Evolutionary conservation across 371 early-diverging fungal genomes (phyloP).

Genomic region (Mucor indicus): DNA sequence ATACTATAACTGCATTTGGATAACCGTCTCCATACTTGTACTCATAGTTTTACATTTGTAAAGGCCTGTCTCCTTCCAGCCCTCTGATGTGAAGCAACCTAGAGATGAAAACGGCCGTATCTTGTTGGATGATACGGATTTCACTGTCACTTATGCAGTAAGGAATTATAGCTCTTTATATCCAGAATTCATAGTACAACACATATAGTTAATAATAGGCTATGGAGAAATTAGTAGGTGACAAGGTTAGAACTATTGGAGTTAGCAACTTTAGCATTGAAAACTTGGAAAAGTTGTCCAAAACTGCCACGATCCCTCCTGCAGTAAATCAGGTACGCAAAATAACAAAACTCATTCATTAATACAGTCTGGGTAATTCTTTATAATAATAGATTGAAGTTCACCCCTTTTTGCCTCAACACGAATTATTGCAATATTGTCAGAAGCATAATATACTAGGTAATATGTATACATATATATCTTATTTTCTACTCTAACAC

Average conservation of each 20-base stretch:
- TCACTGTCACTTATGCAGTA: slow-evolving; percentile 50
- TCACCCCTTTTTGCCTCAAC: slow-evolving; percentile 85
- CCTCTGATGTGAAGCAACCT: slow-evolving; percentile 15
- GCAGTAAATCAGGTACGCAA: slow-evolving; percentile 59
- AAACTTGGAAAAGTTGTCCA: slow-evolving; percentile 48
- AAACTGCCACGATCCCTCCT: slow-evolving; percentile 54
- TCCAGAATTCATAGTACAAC: slow-evolving; percentile 17
- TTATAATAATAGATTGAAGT: slow-evolving; percentile 61
- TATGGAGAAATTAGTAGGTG: slow-evolving; percentile 59
- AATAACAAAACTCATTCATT: neutral
- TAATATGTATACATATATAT: slow-evolving; percentile 2
- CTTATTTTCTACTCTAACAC: slow-evolving; percentile 28
- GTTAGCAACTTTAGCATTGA: slow-evolving; percentile 59
- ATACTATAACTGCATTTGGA: slow-evolving; percentile 6
- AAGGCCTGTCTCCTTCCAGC: slow-evolving; percentile 37
- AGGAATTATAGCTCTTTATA: slow-evolving; percentile 14
- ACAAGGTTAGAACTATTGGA: slow-evolving; percentile 58
- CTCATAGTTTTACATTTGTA: neutral
- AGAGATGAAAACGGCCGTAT: slow-evolving; percentile 30
- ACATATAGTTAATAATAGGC: slow-evolving; percentile 20
- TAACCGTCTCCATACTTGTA: neutral
- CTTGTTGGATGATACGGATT: slow-evolving; percentile 17
- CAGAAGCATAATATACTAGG: slow-evolving; percentile 24
- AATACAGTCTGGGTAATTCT: neutral
- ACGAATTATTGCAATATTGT: slow-evolving; percentile 67